Base-by-base conservation (phyloP, 2,329 filamentous ascomycete species). In the Ambrosiella beaveri region DNA sequence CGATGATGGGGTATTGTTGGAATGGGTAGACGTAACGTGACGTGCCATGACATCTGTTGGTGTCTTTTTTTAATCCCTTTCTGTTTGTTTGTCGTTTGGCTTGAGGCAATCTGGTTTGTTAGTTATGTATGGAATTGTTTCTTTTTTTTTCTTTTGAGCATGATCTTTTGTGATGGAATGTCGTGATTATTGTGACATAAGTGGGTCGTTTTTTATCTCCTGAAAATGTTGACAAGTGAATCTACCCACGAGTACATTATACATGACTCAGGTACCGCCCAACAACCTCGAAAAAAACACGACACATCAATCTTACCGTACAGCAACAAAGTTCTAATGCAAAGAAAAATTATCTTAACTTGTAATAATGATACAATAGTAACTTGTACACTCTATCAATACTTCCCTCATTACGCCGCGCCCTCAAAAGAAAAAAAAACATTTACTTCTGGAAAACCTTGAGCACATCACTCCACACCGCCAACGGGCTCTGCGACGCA, bases 391-490 rank as follows among this genome's bases (percentile, higher is more conserved):
- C 44, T 47, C 44, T 47, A 47, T 47, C 44, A 15, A 47, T 47
- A 47, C 44, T 27, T 27, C 27, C 27, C 27, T 5, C 27, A 27
- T 27, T 41, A 41, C 11, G n/a, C 3, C n/a, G 2, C 39, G 39
- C 11, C 39, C 11, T 35, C n/a, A 51, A 27, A n/a, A 51, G 9
- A 51, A 51, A 27, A 37, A 12, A 36, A 51, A 9, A 3, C 47
- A 44, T 50, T 39, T 60, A 60, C n/a, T 60, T 54, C 41, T 85
- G 81, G 68, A 98, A 91, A 66, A 96, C 84, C 66, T 82, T 81
- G 62, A 97, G 76, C 70, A 98, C 75, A 70, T 84, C 88, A 78
- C 88, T 90, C 93, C 93, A 98, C 62, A 98, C 93, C 71, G 90
- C 84, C 53, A 88, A 87, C 17, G 93, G 93, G 74, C 95, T 85